A percentile compares a stretch with the other conserved stretches of the same genome.
Evolutionary conservation across 371 early-diverging fungal species (phyloP).

Genomic region (Basidiobolus meristosporus): DNA sequence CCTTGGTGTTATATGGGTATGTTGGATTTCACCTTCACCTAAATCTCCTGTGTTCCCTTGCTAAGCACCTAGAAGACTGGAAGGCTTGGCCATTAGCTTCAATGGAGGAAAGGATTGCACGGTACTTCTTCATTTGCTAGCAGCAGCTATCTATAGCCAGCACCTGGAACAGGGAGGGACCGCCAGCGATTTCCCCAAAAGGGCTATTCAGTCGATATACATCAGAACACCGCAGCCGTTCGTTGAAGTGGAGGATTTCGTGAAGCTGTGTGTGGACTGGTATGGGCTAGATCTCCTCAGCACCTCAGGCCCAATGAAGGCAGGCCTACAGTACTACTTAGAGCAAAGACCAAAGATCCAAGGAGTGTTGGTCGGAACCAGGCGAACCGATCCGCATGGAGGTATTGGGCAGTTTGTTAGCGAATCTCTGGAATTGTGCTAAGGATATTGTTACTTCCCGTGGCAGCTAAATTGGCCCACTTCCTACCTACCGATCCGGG

Average conservation of each 20-base stretch:
- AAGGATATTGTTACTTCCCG: not conserved
- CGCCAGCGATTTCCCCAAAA: too few relatives aligned
- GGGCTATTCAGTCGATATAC: constrained; percentile 46
- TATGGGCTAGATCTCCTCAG: constrained; percentile 45
- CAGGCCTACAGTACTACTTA: constrained; percentile 49
- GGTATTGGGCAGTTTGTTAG: constrained; percentile 15
- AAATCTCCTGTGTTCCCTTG: too few relatives aligned
- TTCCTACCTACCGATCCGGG: constrained; percentile 68
- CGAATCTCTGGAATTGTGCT: too few relatives aligned
- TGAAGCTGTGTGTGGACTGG: constrained; percentile 31
- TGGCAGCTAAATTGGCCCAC: constrained; percentile 38
- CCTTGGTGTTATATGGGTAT: too few relatives aligned
- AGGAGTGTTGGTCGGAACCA: constrained; percentile 79
- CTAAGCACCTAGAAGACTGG: too few relatives aligned
- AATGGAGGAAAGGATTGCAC: constrained; percentile 98
- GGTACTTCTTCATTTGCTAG: constrained; percentile 65
- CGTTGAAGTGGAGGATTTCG: constrained; percentile 75
- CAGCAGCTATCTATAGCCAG: constrained; percentile 45
- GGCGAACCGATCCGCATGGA: constrained; percentile 81
- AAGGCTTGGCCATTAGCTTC: constrained; percentile 57
- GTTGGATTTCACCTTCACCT: too few relatives aligned
- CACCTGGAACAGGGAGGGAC: too few relatives aligned
- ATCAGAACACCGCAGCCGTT: constrained; percentile 62
- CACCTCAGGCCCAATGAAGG: constrained; percentile 60
- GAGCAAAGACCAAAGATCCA: constrained; percentile 26